Conservation (phyloP, 495 filamentous ascomycete species). For the Astrothelium subdiscretum region DNA sequence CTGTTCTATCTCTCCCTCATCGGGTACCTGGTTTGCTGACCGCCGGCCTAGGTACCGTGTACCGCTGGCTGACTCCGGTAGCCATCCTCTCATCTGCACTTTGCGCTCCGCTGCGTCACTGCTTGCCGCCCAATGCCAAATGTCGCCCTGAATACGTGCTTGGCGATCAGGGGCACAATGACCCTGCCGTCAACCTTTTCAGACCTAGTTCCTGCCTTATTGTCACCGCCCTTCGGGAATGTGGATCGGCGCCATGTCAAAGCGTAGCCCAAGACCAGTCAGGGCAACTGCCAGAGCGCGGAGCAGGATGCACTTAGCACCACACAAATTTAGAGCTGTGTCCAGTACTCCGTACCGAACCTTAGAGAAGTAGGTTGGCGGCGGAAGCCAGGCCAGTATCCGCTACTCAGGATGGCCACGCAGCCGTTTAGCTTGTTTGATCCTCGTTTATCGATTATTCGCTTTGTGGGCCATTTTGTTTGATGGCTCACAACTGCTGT, state of each 20-base stretch:
- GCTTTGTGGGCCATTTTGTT: neutral
- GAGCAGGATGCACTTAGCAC: neutral
- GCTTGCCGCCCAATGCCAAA: neutral
- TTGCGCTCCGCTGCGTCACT: neutral
- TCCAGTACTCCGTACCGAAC: neutral
- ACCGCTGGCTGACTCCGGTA: neutral
- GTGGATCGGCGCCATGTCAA: neutral
- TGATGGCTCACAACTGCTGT: neutral
- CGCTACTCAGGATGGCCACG: neutral
- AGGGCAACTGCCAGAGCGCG: neutral
- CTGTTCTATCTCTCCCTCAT: neutral
- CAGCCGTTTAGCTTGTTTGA: neutral
- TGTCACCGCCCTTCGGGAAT: neutral
- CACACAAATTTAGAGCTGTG: neutral
- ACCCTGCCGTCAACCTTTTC: neutral
- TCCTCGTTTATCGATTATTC: neutral
- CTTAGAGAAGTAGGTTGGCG: neutral
- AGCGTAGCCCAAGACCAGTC: neutral
- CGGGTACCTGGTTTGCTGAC: neutral
- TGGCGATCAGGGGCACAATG: neutral
- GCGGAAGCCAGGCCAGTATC: neutral
- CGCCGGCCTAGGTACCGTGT: neutral
- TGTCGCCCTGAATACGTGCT: neutral
- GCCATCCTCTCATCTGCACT: neutral
- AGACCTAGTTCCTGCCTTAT: neutral